Conservation (phyloP, 306 rosid genomes). For the Crotalaria pallida region DNA sequence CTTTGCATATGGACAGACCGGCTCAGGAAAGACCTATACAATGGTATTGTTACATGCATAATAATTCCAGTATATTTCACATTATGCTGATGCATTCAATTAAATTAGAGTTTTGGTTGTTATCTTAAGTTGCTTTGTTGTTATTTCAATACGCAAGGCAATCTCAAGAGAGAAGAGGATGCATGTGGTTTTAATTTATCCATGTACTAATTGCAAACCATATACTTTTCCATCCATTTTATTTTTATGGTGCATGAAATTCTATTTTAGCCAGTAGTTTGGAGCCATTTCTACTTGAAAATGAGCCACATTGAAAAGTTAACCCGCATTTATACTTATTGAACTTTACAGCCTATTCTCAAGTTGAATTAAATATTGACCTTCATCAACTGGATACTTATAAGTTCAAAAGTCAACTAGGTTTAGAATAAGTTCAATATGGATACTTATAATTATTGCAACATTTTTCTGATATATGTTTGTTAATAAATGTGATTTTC, state of each 20-base stretch:
- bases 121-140: neutral
- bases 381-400: neutral
- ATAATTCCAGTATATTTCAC: neutral
- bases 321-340: neutral
- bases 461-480: neutral
- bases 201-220: neutral
- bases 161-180: neutral
- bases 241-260: neutral
- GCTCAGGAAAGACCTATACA: conserved; percentile 98
- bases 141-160: neutral
- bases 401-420: neutral
- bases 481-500: conserved; percentile 16
- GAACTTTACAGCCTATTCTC: neutral
- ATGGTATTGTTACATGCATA: conserved; percentile 52
- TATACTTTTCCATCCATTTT: neutral
- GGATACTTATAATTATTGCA: neutral
- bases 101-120: neutral
- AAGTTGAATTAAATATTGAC: neutral
- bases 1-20: conserved; percentile 99
- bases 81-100: neutral
- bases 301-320: neutral
- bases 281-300: neutral
- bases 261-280: neutral
- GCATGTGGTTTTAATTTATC: neutral
- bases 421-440: neutral